Conservation (phyloP, 345 rosid genomes). For the Triadica sebifera region DNA sequence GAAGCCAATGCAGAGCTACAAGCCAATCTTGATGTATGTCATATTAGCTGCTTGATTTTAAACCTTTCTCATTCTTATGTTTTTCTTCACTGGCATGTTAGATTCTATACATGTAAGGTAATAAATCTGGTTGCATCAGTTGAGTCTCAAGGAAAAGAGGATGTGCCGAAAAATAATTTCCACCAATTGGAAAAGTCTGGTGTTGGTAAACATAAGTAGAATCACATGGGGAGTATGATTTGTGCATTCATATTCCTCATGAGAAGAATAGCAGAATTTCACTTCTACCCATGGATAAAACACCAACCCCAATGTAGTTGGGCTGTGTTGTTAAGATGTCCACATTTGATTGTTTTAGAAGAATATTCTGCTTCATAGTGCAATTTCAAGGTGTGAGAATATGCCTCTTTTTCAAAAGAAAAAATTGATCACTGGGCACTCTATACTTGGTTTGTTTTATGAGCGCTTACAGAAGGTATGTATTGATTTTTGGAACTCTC, state of each 20-base stretch:
- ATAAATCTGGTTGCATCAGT: neutral
- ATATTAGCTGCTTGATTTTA: slow-evolving; percentile 27
- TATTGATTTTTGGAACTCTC: no score
- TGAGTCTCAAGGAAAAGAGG: neutral
- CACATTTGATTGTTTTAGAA: no score
- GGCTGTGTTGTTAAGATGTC: neutral
- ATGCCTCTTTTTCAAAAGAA: no score
- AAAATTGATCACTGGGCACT: no score
- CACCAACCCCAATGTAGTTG: neutral
- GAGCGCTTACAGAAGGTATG: no score
- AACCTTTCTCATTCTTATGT: neutral
- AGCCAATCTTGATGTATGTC: slow-evolving; percentile 34
- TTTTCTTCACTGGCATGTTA: neutral
- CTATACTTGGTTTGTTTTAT: no score
- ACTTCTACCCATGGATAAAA: neutral
- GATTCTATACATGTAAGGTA: neutral
- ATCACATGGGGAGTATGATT: neutral
- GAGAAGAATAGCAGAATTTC: slow-evolving; percentile 1
- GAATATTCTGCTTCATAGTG: no score
- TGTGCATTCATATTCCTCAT: neutral
- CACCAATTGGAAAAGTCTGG: neutral
- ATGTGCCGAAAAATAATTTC: neutral
- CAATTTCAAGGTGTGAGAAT: no score
- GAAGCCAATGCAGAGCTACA: slow-evolving; percentile 38
- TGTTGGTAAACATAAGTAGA: neutral